These are phyloP conservation scores for Neocucurbitaria cava DNA, from an alignment of 2,329 filamentous ascomycete genomes.

Conservation along the genomic window DNA sequence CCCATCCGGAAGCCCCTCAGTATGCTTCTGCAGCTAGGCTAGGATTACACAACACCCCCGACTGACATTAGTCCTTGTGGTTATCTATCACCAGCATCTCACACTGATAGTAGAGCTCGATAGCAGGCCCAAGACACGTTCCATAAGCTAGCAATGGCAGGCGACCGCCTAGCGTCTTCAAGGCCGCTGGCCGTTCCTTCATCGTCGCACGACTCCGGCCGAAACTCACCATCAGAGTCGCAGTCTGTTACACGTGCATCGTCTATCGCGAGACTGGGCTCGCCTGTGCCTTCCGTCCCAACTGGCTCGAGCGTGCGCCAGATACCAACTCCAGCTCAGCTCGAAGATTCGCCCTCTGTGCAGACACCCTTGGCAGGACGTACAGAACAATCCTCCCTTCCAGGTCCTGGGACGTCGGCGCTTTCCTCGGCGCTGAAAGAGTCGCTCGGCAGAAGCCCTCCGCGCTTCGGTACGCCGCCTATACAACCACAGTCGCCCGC, in stretches of 20 bases:
- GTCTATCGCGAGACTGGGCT: constrained; percentile 63
- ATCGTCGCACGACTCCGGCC: constrained; percentile 31
- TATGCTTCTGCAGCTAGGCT: neutral
- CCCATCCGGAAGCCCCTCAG: neutral
- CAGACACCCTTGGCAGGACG: constrained; percentile 71
- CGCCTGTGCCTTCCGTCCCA: constrained; percentile 58
- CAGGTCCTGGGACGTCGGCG: constrained; percentile 84
- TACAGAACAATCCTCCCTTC: constrained; percentile 64
- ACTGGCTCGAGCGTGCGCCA: constrained; percentile 57
- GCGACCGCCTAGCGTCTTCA: constrained; percentile 28
- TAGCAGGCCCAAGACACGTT: constrained; percentile 7
- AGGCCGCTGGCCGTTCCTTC: constrained; percentile 39
- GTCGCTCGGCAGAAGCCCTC: constrained; percentile 73
- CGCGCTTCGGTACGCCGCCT: constrained; percentile 67
- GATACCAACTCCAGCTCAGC: constrained; percentile 58
- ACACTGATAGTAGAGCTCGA: constrained; percentile 28
- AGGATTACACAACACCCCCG: neutral
- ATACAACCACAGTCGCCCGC: constrained; percentile 65
- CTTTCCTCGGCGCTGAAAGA: constrained; percentile 86
- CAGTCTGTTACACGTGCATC: constrained; percentile 58
- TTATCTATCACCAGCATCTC: constrained; percentile 23
- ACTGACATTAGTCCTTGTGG: constrained; percentile 8
- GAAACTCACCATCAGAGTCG: constrained; percentile 35
- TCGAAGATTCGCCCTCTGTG: constrained; percentile 48
- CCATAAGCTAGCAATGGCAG: constrained; percentile 23